These are phyloP conservation scores for Eucalyptus cloeziana DNA, from an alignment of 345 rosid species.

Conservation along the genomic window DNA sequence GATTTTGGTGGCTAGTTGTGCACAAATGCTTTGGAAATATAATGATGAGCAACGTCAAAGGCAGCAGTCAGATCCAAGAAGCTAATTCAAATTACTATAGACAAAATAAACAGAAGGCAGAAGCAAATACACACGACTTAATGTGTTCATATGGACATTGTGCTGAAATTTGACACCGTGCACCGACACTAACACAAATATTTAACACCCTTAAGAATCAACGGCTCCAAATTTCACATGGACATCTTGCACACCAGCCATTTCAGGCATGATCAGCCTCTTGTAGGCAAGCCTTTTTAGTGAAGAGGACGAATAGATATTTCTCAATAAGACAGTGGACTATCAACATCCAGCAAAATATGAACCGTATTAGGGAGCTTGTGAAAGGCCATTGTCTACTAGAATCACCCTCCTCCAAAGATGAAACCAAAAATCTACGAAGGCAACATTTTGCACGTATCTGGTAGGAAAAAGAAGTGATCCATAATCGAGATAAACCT, in stretches of 20 bases:
- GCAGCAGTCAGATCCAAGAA: not conserved
- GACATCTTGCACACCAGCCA: not conserved
- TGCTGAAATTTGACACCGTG: not conserved
- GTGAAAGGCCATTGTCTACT: not conserved
- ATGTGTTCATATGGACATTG: not conserved
- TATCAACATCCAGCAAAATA: not conserved
- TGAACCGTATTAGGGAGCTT: not conserved
- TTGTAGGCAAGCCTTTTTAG: not conserved
- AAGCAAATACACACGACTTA: not conserved
- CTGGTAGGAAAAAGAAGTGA: not conserved
- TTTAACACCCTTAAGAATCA: not conserved
- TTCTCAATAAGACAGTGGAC: not conserved
- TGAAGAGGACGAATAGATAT: not conserved
- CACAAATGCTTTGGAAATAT: not conserved
- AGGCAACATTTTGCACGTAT: not conserved
- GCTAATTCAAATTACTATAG: not conserved
- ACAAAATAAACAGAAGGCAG: not conserved
- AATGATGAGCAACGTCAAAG: not conserved
- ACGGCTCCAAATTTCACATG: not conserved
- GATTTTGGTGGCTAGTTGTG: not conserved
- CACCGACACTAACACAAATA: not conserved
- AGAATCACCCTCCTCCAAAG: not conserved
- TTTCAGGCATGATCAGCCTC: not conserved
- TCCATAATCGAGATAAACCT: not conserved
- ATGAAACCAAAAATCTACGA: not conserved